Evolutionary conservation across 1,284 basidiomycete species (phyloP).

Genomic region (Marasmius tenuissimus): DNA sequence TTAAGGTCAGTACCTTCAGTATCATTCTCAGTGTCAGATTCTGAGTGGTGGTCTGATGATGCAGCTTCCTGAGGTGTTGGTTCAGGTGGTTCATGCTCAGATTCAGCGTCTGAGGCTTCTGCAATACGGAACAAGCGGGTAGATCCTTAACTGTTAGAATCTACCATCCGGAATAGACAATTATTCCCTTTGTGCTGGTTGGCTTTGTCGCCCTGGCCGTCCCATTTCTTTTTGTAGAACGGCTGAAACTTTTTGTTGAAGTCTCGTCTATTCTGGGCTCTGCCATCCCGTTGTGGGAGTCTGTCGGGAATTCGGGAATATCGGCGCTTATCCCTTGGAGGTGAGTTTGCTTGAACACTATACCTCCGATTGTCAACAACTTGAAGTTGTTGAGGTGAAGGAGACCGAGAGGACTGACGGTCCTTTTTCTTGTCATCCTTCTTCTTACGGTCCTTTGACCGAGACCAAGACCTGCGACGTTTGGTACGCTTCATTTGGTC

Average conservation of each 20-base stretch:
- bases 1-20: neutral
- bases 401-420: neutral
- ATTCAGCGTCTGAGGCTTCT: neutral
- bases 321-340: neutral
- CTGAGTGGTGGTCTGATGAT: no score
- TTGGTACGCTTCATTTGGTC: neutral
- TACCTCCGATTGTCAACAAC: neutral
- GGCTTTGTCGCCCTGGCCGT: no score
- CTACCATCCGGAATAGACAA: neutral
- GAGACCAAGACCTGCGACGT: neutral
- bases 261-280: slow-evolving; percentile 3
- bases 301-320: no score
- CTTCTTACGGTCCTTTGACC: neutral
- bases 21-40: neutral
- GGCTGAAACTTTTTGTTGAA: slow-evolving; percentile 19
- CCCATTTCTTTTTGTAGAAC: slow-evolving; percentile 17
- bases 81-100: slow-evolving; percentile 21
- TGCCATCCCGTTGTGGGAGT: neutral
- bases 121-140: neutral
- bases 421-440: neutral
- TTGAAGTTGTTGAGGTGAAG: neutral
- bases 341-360: neutral
- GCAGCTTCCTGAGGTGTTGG: no score
- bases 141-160: neutral
- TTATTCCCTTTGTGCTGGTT: no score